Base-by-base conservation (phyloP, 176 grass and related monocot species). In the Calamus simplicifolius region DNA sequence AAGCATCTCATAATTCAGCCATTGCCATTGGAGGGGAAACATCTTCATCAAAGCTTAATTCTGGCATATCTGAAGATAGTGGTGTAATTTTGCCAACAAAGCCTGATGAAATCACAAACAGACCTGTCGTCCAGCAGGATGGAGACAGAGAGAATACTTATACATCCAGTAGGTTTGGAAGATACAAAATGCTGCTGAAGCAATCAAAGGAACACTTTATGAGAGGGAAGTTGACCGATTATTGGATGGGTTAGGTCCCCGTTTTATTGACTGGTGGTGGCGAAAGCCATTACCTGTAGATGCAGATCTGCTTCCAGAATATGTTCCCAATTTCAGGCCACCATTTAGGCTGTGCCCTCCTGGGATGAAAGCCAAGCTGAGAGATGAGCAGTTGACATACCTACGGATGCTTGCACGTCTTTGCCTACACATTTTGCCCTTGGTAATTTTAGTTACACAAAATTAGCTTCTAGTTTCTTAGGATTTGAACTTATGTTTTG, bases 221-320 rank as follows among this genome's bases (percentile, higher is more conserved):
- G 93, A 91, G 69, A 91, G 93, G 69, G 87, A 91, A 77, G 64
- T 77, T 14, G 66, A 88, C 79, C 85, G 93, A 69, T 26, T 91
- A 52, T 73, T 97, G 67, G 66, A 88, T 58, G 70, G 69, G 50
- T 72, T 97, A 59, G 93, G 93, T 25, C 93, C 93, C 29, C 75
- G 93, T 25, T 97, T 97, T 84, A 66, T 91, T 18, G 93, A 91
- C 73, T 97, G 93, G 93, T 97, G 87, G 93, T 97, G 93, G 93
- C 59, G 69, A 52, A 87, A 75, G 29, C 93, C 93, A 69, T 64
- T 91, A 59, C 93, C 93, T 75, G 93, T 97, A 19, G 93, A 97
- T 64, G 93, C 81, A 16, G 87, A 97, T 72, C 67, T 88, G 31
- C 85, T 97, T 56, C 87, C 87, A 65, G 81, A 85, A 49, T 63